Conservation (phyloP, 306 rosid species). For the Malus sieversii region DNA sequence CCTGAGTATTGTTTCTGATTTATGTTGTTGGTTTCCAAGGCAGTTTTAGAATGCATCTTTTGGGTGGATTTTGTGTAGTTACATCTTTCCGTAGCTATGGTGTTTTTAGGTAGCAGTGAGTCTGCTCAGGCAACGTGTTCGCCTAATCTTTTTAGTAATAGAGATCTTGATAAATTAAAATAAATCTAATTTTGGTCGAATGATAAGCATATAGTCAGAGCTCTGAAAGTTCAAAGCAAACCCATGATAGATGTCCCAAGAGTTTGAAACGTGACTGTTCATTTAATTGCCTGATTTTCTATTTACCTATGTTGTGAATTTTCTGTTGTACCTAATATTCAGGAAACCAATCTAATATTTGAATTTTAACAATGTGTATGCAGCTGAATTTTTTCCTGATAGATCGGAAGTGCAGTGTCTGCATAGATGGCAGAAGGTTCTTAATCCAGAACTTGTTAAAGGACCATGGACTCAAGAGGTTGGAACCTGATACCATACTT, state of each 20-base stretch:
- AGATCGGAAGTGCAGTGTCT: slow-evolving; percentile 98
- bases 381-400: slow-evolving; percentile 88
- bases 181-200: neutral
- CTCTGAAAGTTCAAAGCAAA: neutral
- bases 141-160: neutral
- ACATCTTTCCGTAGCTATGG: neutral
- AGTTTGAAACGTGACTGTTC: neutral
- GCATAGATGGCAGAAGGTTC: slow-evolving; percentile 99
- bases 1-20: neutral
- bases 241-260: neutral
- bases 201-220: neutral
- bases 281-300: neutral
- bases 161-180: neutral
- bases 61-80: neutral
- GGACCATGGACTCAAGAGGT: slow-evolving; percentile 99
- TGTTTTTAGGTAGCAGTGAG: slow-evolving; percentile 4
- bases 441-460: slow-evolving; percentile 94
- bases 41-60: neutral
- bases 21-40: neutral
- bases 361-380: slow-evolving; percentile 27
- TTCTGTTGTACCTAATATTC: neutral
- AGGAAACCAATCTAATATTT: slow-evolving; percentile 15
- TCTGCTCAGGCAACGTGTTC: neutral
- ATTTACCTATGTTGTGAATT: neutral
- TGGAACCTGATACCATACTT: slow-evolving; percentile 15